Evolutionary conservation across 805 yeast species (phyloP).

Genomic region (Blastobotrys robertii): DNA sequence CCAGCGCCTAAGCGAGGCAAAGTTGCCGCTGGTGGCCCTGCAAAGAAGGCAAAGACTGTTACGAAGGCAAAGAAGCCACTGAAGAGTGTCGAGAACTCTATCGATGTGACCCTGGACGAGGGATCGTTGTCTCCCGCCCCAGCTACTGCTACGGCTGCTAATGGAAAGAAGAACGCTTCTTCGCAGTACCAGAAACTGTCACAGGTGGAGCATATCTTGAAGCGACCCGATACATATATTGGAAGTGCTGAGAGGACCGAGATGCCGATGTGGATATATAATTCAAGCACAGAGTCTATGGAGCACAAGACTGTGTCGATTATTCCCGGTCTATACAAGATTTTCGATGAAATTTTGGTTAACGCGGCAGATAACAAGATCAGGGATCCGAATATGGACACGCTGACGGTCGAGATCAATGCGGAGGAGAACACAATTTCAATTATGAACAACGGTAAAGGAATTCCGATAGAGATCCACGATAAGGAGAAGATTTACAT

Average conservation of each 20-base stretch:
- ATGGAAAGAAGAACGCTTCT: conserved; percentile 30
- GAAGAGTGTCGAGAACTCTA: conserved; percentile 5
- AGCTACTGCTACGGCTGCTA: background rate
- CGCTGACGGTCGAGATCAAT: conserved; percentile 72
- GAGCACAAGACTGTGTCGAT: conserved; percentile 47
- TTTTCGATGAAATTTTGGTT: conserved; percentile 92
- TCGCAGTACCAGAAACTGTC: conserved; percentile 88
- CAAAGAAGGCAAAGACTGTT: conserved; percentile 14
- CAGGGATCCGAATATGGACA: conserved; percentile 84
- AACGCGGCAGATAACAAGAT: conserved; percentile 98
- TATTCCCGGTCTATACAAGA: conserved; percentile 94
- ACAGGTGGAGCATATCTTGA: conserved; percentile 90
- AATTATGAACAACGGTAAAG: conserved; percentile 87
- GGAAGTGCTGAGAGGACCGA: conserved; percentile 85
- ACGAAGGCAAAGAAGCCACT: conserved; percentile 6
- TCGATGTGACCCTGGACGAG: conserved; percentile 5
- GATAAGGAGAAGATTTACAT: conserved; percentile 82
- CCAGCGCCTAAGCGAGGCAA: conserved; percentile 2
- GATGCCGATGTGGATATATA: conserved; percentile 77
- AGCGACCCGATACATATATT: conserved; percentile 95
- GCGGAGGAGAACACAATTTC: conserved; percentile 63
- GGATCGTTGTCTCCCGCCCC: background rate
- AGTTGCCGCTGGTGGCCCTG: conserved; percentile 5
- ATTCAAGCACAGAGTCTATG: conserved; percentile 55
- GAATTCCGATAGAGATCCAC: conserved; percentile 93